Conservation (phyloP, 2,329 filamentous ascomycete species). For the Lasiodiplodia gonubiensis region DNA sequence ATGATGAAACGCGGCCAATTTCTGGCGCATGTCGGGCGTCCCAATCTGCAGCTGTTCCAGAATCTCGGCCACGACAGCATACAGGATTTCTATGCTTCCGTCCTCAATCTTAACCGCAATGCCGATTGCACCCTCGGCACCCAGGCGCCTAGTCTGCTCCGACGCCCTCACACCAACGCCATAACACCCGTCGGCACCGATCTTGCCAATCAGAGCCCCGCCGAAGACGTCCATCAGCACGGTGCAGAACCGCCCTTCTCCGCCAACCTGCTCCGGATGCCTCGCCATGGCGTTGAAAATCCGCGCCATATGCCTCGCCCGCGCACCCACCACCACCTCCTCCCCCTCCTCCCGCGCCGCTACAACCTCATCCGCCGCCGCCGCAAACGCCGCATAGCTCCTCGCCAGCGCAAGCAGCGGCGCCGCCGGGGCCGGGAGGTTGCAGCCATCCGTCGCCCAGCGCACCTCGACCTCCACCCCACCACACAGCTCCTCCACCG, state of each 20-base stretch:
- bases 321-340: not conserved
- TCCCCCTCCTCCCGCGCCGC: not conserved
- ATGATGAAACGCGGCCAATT: conserved; percentile 44
- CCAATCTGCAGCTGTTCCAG: conserved; percentile 53
- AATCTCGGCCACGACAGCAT: conserved; percentile 53
- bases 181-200: conserved; percentile 59
- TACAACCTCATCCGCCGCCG: conserved; percentile 36
- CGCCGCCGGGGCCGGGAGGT: conserved; percentile 54
- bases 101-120: conserved; percentile 59
- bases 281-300: conserved; percentile 53
- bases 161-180: conserved; percentile 51
- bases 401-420: conserved; percentile 45
- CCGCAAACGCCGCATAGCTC: conserved; percentile 48
- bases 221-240: conserved; percentile 50
- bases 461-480: conserved; percentile 32
- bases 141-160: conserved; percentile 41
- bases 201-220: conserved; percentile 52
- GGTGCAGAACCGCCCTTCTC: conserved; percentile 56
- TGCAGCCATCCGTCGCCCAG: conserved; percentile 57
- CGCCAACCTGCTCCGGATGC: conserved; percentile 53
- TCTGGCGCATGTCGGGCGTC: conserved; percentile 36
- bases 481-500: conserved; percentile 36
- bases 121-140: conserved; percentile 48
- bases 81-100: conserved; percentile 52
- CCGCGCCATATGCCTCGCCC: conserved; percentile 38